These are phyloP conservation scores for Ceratocystis alfenasii DNA, from an alignment of 2,329 filamentous ascomycete species.

Conservation along the genomic window DNA sequence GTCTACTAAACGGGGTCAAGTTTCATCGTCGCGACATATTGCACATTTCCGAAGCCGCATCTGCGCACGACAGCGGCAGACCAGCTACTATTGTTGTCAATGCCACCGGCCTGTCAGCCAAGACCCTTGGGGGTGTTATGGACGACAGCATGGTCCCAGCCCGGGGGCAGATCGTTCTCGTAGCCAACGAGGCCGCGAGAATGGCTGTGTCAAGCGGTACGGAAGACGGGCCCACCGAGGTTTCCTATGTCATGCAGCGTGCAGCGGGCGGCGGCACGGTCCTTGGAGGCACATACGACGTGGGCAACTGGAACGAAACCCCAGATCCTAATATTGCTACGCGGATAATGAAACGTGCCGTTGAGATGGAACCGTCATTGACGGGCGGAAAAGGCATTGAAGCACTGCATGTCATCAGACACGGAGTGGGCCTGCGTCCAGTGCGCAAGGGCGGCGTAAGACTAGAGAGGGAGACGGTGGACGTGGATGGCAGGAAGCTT, in stretches of 20 bases:
- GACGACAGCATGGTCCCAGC: conserved; percentile 62
- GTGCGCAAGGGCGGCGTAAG: conserved; percentile 61
- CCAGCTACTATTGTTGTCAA: conserved; percentile 55
- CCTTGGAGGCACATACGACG: conserved; percentile 74
- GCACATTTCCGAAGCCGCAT: conserved; percentile 59
- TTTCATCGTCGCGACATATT: conserved; percentile 50
- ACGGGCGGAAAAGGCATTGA: conserved; percentile 56
- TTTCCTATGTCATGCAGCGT: conserved; percentile 71
- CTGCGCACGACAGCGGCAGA: conserved; percentile 3
- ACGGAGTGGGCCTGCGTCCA: conserved; percentile 72
- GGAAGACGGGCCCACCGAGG: conserved; percentile 60
- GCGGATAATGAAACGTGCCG: conserved; percentile 71
- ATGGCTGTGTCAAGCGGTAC: conserved; percentile 63
- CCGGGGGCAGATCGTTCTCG: conserved; percentile 72
- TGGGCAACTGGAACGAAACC: conserved; percentile 65
- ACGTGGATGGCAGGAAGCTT: conserved; percentile 45
- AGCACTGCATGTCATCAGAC: conserved; percentile 61
- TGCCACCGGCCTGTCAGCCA: conserved; percentile 67
- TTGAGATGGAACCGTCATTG: conserved; percentile 53
- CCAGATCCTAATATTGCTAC: conserved; percentile 68
- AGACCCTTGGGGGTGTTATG: conserved; percentile 66
- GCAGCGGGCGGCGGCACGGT: conserved; percentile 71
- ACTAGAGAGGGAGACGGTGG: conserved; percentile 51
- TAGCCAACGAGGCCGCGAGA: conserved; percentile 61
- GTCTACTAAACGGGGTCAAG: conserved; percentile 57